phyloP scores from a whole-genome alignment of 768 basidiomycete genomes.

The Panaeolus papilionaceus region DNA sequence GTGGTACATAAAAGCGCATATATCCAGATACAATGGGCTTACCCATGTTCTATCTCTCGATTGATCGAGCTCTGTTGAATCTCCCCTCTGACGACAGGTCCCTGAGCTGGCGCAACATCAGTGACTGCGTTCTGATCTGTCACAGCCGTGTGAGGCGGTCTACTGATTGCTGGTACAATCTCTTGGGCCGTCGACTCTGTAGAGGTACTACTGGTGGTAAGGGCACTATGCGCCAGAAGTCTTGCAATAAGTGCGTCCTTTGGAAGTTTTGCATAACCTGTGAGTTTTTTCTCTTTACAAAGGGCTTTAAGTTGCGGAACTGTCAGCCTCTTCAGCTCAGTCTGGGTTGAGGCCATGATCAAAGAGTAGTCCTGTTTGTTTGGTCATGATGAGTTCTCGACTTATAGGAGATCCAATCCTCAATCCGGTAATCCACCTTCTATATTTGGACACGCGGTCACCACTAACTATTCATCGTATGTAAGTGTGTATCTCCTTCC shows the following conservation, averaged over 20 bases:
- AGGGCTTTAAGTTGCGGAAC: constrained; percentile 69
- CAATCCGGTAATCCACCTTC: background rate
- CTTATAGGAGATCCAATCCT: background rate
- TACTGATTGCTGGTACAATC: background rate
- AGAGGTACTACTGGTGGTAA: background rate
- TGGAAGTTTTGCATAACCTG: constrained; percentile 71
- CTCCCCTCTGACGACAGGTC: too few relatives aligned
- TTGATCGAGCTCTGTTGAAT: too few relatives aligned
- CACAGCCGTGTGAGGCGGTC: too few relatives aligned
- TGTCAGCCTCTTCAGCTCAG: constrained; percentile 53
- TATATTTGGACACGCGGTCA: background rate
- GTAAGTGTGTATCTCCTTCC: too few relatives aligned
- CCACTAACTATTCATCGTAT: too few relatives aligned
- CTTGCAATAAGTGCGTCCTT: constrained; percentile 65
- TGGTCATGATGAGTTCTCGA: background rate
- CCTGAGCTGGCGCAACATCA: too few relatives aligned
- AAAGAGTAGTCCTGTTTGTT: background rate
- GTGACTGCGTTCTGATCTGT: too few relatives aligned
- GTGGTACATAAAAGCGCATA: too few relatives aligned
- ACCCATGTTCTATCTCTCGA: too few relatives aligned
- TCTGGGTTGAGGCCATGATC: constrained; percentile 19
- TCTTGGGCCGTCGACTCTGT: background rate
- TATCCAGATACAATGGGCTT: too few relatives aligned
- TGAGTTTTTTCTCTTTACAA: constrained; percentile 67
- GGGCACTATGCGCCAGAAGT: constrained; percentile 24